Conservation (phyloP, 2,329 filamentous ascomycete species). For the Sporothrix pseudoabietina region DNA sequence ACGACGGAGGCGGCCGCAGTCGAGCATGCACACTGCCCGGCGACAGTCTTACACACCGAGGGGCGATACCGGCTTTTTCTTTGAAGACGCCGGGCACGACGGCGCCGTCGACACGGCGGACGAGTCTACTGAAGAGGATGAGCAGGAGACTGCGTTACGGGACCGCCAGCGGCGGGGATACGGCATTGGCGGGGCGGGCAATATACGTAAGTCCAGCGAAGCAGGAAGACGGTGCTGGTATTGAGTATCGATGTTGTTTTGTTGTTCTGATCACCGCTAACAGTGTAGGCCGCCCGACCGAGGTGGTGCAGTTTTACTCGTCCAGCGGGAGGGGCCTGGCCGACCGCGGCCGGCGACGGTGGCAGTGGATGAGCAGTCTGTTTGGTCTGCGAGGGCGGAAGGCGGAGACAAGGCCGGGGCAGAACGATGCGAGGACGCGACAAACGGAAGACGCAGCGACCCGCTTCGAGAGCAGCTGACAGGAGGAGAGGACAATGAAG, state of each 20-base stretch:
- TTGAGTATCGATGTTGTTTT: no score
- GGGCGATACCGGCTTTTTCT: not conserved
- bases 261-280: not conserved
- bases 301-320: slow-evolving; percentile 38
- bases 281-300: slow-evolving; percentile 37
- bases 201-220: slow-evolving; percentile 42
- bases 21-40: not conserved
- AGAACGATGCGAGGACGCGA: not conserved
- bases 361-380: slow-evolving; percentile 31
- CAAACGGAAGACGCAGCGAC: no score
- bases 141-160: slow-evolving; percentile 38
- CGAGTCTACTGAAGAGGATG: slow-evolving; percentile 37
- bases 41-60: not conserved
- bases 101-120: slow-evolving; percentile 12
- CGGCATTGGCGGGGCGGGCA: slow-evolving; percentile 46
- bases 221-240: no score
- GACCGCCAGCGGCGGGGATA: slow-evolving; percentile 44
- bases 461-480: not conserved
- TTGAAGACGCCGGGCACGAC: not conserved
- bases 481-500: not conserved
- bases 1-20: not conserved
- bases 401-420: not conserved
- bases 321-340: not conserved
- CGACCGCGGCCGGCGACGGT: slow-evolving; percentile 9
- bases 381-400: slow-evolving; percentile 8